Base-by-base conservation (phyloP, 2,329 filamentous ascomycete genomes). In the Verticillium isaacii region DNA sequence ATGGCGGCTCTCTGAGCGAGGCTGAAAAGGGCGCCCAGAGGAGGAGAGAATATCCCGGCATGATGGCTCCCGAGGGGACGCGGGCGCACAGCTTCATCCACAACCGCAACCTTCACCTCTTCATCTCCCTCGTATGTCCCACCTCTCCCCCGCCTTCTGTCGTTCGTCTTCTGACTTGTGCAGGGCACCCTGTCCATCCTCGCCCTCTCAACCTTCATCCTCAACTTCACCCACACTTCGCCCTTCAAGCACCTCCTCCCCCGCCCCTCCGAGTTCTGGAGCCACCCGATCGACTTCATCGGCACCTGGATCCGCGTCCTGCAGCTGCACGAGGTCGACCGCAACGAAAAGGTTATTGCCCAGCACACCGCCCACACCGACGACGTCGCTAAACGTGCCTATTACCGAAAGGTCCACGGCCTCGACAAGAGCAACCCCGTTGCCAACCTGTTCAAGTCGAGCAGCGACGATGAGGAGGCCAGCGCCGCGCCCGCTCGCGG, bases 401-500 rank as follows among this genome's bases (percentile, higher is more conserved):
- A 91, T 75, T 99, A 92, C 77, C 87, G 93, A 70, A 89, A 92
- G 76, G 92, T 90, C 64, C 92, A 97, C 80, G 93, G 92, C 11
- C 75, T 96, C 70, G 89, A 93, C 73, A 79, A 84, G 68, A 81
- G 83, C 69, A 78, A 84, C 59, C 81, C 82, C 36, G 80, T 88
- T 68, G 80, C 72, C 63, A 77, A 77, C 68, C 75, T 78, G 12
- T 77, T 79, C 60, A 76, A 73, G 52, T 59, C 57, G 50, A 73
- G 59, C 71, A 71, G 55, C 73, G 71, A 64, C 2, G 54, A 56
- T 15, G 54, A 56, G 29, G 54, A 70, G 57, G 67, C 68, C 32
- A 71, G 71, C 55, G 69, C 69, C 36, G 74, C 74, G 61, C 67
- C 74, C 37, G 60, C 66, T 56, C 62, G 58, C 11, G 57, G 62